A percentile compares a stretch with the other conserved stretches of the same genome.
Evolutionary conservation across 1,139 yeast genomes (phyloP).

Genomic region (Geotrichum citri-aurantii): DNA sequence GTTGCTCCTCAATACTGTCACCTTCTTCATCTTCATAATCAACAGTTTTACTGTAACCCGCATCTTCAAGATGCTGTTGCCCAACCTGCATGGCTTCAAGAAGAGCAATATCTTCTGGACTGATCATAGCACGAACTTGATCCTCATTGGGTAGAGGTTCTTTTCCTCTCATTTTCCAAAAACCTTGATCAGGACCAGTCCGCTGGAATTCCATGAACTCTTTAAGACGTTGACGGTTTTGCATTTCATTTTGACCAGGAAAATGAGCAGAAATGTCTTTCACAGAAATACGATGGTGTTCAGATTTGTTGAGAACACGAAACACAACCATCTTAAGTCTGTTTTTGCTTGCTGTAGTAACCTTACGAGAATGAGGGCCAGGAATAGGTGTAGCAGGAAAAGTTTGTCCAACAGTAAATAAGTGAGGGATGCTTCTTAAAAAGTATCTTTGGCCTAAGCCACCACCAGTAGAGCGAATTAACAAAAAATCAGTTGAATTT

Average conservation of each 20-base stretch:
- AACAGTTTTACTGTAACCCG: constrained; percentile 48
- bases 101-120: constrained; percentile 86
- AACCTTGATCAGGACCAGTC: constrained; percentile 91
- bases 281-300: constrained; percentile 71
- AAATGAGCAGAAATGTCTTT: constrained; percentile 88
- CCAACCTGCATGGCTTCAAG: constrained; percentile 93
- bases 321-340: constrained; percentile 90
- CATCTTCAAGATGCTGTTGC: constrained; percentile 75
- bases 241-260: constrained; percentile 97
- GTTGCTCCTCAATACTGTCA: constrained; percentile 68
- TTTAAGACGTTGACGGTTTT: constrained; percentile 87
- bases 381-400: constrained; percentile 94
- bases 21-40: constrained; percentile 45
- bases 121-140: constrained; percentile 73
- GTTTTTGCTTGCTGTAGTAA: constrained; percentile 87
- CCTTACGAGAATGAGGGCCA: constrained; percentile 96
- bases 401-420: constrained; percentile 87
- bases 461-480: constrained; percentile 77
- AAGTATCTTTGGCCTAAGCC: constrained; percentile 48
- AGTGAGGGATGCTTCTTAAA: constrained; percentile 60
- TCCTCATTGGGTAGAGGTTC: constrained; percentile 74
- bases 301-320: constrained; percentile 73
- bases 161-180: constrained; percentile 80
- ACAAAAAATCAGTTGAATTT: constrained; percentile 69
- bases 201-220: constrained; percentile 98